Evolutionary conservation across 2,329 filamentous ascomycete genomes (phyloP), one percentile per base, ranked within the genome.

Genomic region (Cadophora gregata): DNA sequence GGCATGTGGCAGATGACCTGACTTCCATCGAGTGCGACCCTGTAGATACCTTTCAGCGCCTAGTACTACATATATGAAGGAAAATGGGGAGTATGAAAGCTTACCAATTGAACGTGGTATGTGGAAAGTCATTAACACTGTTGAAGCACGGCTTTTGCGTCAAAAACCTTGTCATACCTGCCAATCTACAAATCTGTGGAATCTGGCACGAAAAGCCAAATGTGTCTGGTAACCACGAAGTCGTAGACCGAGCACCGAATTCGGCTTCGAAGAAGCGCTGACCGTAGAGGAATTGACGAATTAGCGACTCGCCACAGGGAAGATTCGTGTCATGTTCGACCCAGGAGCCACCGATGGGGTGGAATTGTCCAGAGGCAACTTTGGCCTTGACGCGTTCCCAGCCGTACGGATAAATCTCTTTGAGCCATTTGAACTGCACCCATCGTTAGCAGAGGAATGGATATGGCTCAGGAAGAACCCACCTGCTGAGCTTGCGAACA

Each of bases 131-230:
- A 81, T 98, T 98, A 85, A 98, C 98, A 78, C 98, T 98, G 83
- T 98, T 98, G 96, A 96, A 99, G 83, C 95, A 97, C 66, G 99
- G 84, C 82, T 99, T 99, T 80, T 99, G 96, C 0, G 96, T 99
- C 75, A 99, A 91, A 83, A 99, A 99, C 42, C 95, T 88, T 65
- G 88, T 92, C 96, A 99, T 98, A 21, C 93, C 95, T n/a, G 96
- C 92, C 31, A 97, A 82, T 3, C 95, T 91, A 77, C 93, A 98
- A 51, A 99, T 83, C 77, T 99, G 96, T 12, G 96, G 96, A 47
- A 99, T 86, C 79, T 99, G 96, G 59, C 91, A 91, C 0, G 94
- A 97, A 80, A 99, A 99, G 16, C 96, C 96, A 80, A 99, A 99
- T 0, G 96, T 99, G 78, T 99, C 96, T 0, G 96, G 96, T 8